Evolutionary conservation across 768 basidiomycete species (phyloP), one percentile per base, ranked within the genome.

Genomic region (Termitomyces eurrhizus): DNA sequence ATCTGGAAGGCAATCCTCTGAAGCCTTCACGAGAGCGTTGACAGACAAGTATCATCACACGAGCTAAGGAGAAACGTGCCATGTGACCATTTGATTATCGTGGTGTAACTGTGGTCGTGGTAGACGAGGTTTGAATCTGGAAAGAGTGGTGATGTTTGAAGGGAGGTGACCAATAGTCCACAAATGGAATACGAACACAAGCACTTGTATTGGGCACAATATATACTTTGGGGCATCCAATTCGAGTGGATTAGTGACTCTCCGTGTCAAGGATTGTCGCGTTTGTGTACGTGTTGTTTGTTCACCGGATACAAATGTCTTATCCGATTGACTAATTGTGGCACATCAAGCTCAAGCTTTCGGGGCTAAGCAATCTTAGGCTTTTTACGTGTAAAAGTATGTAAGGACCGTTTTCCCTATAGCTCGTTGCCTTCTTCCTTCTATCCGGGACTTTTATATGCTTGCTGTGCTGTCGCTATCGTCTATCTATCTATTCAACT

Each of bases 1-100:
- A 12, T 77, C 74, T 49, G 68, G 72, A 26, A 68, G 69, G 59
- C 62, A 46, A 26, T 26, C 56, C 4, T 57, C 46, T 13, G 41
- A 55, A 4, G 6, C 37, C 4, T 55, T 13, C 16, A n/a, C 52
- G 12, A 32, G 32, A 39, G 52, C 52, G 33, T 39, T 33, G 13
- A 48, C 29, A 44, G 53, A 59, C 18, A 60, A n/a, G 7, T 51
- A 21, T 29, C n/a, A 24, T 24, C 16, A 16, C 21, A 49, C 35
- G 29, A 41, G 16, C 16, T 18, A 3, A 21, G 45, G 32, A 53
- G 13, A 39, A 48, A 35, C 13, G 33, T 24, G 35, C 36, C 46
- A 45, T 37, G 52, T 24, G 39, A 32, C 42, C 29, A 39, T 18
- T 29, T 42, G 36, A 33, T 14, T 35, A 36, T 26, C 16, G 24